Evolutionary conservation across 305 asterid species (phyloP).

Genomic region (Fraxinus ornus): DNA sequence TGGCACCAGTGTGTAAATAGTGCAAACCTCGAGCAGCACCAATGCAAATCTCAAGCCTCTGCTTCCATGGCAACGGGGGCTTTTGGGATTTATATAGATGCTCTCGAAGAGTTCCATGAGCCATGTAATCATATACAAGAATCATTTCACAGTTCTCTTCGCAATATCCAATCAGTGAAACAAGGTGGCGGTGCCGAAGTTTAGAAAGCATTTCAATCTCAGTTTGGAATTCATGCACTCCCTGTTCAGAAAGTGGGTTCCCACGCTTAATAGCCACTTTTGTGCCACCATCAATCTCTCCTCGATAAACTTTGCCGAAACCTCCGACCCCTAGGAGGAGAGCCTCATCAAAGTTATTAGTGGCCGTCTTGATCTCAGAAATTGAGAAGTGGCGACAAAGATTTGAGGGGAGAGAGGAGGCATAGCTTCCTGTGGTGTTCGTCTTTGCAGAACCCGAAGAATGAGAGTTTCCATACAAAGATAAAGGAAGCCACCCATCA

Average conservation of each 20-base stretch:
- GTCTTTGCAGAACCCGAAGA: slow-evolving; percentile 71
- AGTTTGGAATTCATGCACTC: slow-evolving; percentile 83
- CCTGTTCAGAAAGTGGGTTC: slow-evolving; percentile 82
- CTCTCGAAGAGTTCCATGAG: slow-evolving; percentile 82
- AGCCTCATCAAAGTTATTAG: slow-evolving; percentile 73
- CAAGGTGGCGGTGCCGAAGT: slow-evolving; percentile 93
- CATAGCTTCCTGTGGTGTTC: slow-evolving; percentile 69
- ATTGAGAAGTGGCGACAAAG: slow-evolving; percentile 86
- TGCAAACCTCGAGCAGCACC: slow-evolving; percentile 94
- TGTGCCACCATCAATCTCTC: slow-evolving; percentile 75
- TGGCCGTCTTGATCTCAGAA: slow-evolving; percentile 82
- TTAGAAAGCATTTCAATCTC: slow-evolving; percentile 95
- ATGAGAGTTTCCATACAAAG: slow-evolving; percentile 79
- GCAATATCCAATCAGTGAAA: slow-evolving; percentile 84
- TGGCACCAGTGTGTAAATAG: slow-evolving; percentile 89
- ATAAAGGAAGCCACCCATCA: slow-evolving; percentile 80
- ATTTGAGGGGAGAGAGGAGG: slow-evolving; percentile 76
- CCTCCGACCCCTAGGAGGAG: slow-evolving; percentile 89
- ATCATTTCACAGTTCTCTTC: slow-evolving; percentile 93
- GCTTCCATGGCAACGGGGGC: slow-evolving; percentile 88
- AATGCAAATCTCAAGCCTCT: slow-evolving; percentile 86
- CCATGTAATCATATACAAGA: slow-evolving; percentile 90
- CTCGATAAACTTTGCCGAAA: slow-evolving; percentile 80
- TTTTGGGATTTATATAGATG: slow-evolving; percentile 86
- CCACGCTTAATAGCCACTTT: slow-evolving; percentile 91